Base-by-base conservation (phyloP, 2,329 filamentous ascomycete genomes). In the Leptographium wingfieldii region DNA sequence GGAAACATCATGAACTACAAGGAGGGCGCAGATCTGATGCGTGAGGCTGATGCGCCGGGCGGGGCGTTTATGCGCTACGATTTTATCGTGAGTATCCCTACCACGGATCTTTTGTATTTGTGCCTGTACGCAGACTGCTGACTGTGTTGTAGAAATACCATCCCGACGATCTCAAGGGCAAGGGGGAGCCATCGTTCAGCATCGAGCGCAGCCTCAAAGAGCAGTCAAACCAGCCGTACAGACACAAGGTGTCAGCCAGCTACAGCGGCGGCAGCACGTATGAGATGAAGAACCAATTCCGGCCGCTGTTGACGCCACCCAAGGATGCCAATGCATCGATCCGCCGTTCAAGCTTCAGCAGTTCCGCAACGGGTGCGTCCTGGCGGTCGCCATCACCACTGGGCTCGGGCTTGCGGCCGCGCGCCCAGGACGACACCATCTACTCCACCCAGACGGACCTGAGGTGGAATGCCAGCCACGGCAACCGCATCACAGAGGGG, bases 21-120 rank as follows among this genome's bases (percentile, higher is more conserved):
- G 67, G 91, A 96, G 68, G 91, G 91, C n/a, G 80, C 86, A 2
- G 90, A 96, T 68, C 77, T 96, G 69, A 91, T 92, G 86, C 79
- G 86, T 56, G 89, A 92, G 67, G 73, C 74, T 0, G 82, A 87
- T 62, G 81, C 82, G 3, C 69, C 74, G 0, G 88, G 88, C 19
- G 88, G 86, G n/a, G 79, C 87, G 16, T 96, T 94, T 69, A 87
- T 84, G 73, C 81, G 89, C 55, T 92, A 84, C 76, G 81, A 85
- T 4, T 84, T 83, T 56, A 70, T 88, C 65, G 90, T 94, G 78
- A 72, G 86, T 62, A 84, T 35, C 6, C 49, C 14, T 53, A 11
- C 27, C 12, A 6, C 22, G 22, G 22, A 22, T 53, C 53, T 19
- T 31, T 49, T 31, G 35, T 16, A 3, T 12, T n/a, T 7, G 3